These are phyloP conservation scores for Aspergillus panamensis DNA, from an alignment of 495 filamentous ascomycete species.

Conservation along the genomic window DNA sequence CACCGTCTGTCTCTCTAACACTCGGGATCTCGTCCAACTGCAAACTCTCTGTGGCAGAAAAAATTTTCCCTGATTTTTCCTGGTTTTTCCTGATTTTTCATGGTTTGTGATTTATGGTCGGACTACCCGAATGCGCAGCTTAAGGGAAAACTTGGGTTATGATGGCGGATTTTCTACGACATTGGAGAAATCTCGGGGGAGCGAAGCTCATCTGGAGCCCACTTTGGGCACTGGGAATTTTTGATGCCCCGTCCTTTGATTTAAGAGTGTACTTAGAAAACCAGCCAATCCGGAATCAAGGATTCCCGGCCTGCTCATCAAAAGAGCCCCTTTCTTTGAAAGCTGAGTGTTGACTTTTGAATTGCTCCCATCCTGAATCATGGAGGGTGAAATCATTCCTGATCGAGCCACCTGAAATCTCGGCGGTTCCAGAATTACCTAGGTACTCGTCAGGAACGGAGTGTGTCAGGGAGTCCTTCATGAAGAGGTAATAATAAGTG, in stretches of 20 bases:
- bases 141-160: background rate
- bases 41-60: background rate
- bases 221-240: too few relatives aligned
- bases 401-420: conserved; percentile 1
- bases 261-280: too few relatives aligned
- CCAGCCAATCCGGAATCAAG: conserved; percentile 1
- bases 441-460: background rate
- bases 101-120: conserved; percentile 7
- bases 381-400: background rate
- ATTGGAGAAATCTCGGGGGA: background rate
- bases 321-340: conserved; percentile 7
- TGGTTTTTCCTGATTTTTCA: conserved; percentile 2
- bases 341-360: background rate
- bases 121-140: conserved; percentile 8
- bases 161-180: background rate
- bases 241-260: background rate
- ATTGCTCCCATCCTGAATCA: too few relatives aligned
- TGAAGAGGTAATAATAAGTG: too few relatives aligned
- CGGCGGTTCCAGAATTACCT: conserved; percentile 19
- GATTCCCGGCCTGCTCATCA: background rate
- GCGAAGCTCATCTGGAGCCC: background rate
- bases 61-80: background rate
- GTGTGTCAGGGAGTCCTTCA: too few relatives aligned
- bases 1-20: background rate
- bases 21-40: conserved; percentile 1